Conservation (phyloP, 805 yeast species). For the Kodamaea nitidulidarum region DNA sequence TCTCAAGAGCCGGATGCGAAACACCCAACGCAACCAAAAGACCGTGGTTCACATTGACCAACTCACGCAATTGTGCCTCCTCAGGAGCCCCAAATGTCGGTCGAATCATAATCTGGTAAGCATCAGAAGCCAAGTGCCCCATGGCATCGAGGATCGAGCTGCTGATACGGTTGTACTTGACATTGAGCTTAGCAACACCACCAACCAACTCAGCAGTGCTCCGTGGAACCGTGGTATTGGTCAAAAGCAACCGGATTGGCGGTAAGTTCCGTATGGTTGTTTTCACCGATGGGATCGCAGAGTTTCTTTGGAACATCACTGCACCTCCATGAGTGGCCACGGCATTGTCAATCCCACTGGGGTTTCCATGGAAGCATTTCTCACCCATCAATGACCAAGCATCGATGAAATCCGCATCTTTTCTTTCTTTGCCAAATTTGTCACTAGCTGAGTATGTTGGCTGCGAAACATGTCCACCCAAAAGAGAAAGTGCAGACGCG, state of each 20-base stretch:
- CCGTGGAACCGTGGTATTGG: conserved; percentile 85
- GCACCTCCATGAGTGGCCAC: conserved; percentile 97
- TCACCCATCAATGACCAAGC: conserved; percentile 92
- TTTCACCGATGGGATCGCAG: conserved; percentile 53
- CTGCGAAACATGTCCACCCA: conserved; percentile 50
- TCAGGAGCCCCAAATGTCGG: conserved; percentile 45
- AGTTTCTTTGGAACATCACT: conserved; percentile 73
- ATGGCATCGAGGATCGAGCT: conserved; percentile 68
- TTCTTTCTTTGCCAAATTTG: conserved; percentile 20
- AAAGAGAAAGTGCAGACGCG: conserved; percentile 63
- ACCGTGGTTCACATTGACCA: conserved; percentile 84
- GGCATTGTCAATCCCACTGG: conserved; percentile 94
- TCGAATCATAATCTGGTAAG: conserved; percentile 57
- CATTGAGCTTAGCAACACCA: conserved; percentile 57
- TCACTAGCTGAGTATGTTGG: conserved; percentile 37
- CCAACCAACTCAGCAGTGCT: conserved; percentile 82
- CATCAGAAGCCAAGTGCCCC: conserved; percentile 68
- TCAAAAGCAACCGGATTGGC: conserved; percentile 64
- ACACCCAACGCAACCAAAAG: conserved; percentile 82
- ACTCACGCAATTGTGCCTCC: conserved; percentile 43
- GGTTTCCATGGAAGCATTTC: conserved; percentile 92
- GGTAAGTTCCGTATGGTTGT: conserved; percentile 73
- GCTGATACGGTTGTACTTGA: conserved; percentile 51
- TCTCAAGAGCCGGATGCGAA: conserved; percentile 87
- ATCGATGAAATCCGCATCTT: conserved; percentile 62